Conservation (phyloP, 2,329 filamentous ascomycete genomes). For the Pseudogymnoascus sp. region DNA sequence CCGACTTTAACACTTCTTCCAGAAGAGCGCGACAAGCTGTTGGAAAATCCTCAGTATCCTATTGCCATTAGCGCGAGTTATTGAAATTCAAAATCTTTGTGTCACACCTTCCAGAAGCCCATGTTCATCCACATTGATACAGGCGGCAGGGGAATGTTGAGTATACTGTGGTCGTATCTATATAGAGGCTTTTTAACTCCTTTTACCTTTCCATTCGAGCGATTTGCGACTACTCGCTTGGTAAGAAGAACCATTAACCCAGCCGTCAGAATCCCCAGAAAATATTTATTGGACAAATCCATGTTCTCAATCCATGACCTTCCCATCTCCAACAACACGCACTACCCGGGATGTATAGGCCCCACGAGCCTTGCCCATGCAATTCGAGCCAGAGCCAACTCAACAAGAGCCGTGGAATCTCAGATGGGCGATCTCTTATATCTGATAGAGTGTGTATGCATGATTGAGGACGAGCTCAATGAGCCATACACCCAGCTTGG, state of each 20-base stretch:
- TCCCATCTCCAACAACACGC: not conserved
- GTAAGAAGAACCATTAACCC: slow-evolving; percentile 10
- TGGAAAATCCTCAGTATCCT: slow-evolving; percentile 14
- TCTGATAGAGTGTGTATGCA: not conserved
- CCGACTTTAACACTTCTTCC: slow-evolving; percentile 14
- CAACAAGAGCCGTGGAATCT: not conserved
- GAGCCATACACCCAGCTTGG: not conserved
- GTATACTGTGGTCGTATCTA: slow-evolving; percentile 16
- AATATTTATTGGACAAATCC: slow-evolving; percentile 11
- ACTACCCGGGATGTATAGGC: not conserved
- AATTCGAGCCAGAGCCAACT: not conserved
- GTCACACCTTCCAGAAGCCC: slow-evolving; percentile 16
- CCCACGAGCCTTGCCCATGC: not conserved
- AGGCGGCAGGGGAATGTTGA: slow-evolving; percentile 13
- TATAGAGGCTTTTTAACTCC: slow-evolving; percentile 11
- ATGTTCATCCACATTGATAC: slow-evolving; percentile 17
- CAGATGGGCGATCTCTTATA: not conserved
- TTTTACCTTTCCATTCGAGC: not conserved
- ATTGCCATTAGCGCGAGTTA: not conserved
- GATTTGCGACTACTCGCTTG: slow-evolving; percentile 3
- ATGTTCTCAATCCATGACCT: not conserved
- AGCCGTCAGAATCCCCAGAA: slow-evolving; percentile 2
- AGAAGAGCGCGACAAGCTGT: slow-evolving; percentile 15
- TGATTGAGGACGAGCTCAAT: not conserved
- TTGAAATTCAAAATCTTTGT: not conserved